A percentile compares a stretch with the other conserved stretches of the same genome.
These are phyloP conservation scores for Syzygium grande DNA, from an alignment of 345 rosid species.

Conservation along the genomic window DNA sequence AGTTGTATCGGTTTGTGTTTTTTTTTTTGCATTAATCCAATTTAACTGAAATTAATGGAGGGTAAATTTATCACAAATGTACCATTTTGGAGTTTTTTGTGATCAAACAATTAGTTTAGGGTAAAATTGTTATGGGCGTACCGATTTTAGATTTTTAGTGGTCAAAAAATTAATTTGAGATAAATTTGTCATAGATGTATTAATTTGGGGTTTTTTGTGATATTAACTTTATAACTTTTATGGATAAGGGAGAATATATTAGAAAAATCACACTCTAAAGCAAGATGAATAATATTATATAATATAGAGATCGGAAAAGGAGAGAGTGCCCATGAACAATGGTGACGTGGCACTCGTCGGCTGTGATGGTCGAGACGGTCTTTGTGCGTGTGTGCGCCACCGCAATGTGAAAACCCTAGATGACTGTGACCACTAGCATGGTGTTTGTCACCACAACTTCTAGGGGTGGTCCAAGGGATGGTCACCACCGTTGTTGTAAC, in stretches of 20 bases:
- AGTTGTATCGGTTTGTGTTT: no score
- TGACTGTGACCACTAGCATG: neutral
- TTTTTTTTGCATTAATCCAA: no score
- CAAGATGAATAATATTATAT: neutral
- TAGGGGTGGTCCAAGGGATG: neutral
- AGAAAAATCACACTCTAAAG: neutral
- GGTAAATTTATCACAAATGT: no score
- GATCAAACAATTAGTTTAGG: no score
- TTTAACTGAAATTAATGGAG: no score
- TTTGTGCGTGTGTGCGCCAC: neutral
- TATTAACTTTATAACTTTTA: neutral
- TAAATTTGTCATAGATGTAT: no score
- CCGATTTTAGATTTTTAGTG: no score
- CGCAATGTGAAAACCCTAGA: neutral
- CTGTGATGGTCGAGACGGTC: neutral
- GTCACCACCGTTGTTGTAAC: neutral
- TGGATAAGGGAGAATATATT: neutral
- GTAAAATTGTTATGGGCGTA: no score
- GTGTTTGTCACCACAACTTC: neutral
- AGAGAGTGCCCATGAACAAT: neutral
- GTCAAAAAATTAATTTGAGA: no score
- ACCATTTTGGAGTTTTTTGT: no score
- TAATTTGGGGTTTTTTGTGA: no score
- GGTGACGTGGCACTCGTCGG: neutral
- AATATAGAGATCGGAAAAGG: neutral